Evolutionary conservation across 441 rosid genomes (phyloP).

Genomic region (Manihot esculenta): DNA sequence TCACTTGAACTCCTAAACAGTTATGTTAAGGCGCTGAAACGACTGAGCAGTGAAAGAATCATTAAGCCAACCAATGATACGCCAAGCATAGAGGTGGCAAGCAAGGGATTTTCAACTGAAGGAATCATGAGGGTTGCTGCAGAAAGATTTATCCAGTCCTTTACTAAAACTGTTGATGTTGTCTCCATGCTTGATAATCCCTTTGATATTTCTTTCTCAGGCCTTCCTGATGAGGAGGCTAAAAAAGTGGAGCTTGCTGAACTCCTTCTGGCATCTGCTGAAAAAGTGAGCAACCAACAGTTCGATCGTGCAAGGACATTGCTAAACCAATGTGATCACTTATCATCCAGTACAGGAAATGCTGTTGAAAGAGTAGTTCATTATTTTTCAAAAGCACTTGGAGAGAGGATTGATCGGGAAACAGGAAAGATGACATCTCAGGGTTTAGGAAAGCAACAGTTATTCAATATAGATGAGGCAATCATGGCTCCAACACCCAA

Average conservation of each 20-base stretch:
- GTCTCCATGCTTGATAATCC: conserved; percentile 23
- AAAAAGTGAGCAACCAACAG: conserved; percentile 40
- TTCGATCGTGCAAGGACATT: conserved; percentile 44
- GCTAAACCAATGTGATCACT: conserved; percentile 36
- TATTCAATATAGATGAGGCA: conserved; percentile 24
- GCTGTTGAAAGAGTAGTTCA: conserved; percentile 47
- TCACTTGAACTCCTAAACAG: conserved; percentile 38
- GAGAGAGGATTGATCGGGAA: conserved; percentile 46
- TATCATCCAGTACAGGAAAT: conserved; percentile 39
- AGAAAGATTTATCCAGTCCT: conserved; percentile 20
- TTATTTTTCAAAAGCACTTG: conserved; percentile 48
- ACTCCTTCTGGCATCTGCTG: conserved; percentile 46
- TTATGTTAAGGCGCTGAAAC: conserved; percentile 27
- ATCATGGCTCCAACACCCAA: conserved; percentile 14
- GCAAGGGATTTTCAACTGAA: conserved; percentile 17
- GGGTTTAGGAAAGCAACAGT: background rate
- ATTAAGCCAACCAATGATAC: conserved; percentile 17
- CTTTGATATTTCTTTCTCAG: conserved; percentile 27
- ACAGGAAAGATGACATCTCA: conserved; percentile 27
- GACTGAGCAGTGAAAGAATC: conserved; percentile 28
- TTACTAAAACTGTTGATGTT: background rate
- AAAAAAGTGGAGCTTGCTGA: conserved; percentile 41
- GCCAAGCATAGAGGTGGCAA: background rate
- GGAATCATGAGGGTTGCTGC: conserved; percentile 35
- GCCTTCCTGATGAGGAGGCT: conserved; percentile 33